Evolutionary conservation across 176 grass and related monocot genomes (phyloP).

Genomic region (Oryza glaberrima): DNA sequence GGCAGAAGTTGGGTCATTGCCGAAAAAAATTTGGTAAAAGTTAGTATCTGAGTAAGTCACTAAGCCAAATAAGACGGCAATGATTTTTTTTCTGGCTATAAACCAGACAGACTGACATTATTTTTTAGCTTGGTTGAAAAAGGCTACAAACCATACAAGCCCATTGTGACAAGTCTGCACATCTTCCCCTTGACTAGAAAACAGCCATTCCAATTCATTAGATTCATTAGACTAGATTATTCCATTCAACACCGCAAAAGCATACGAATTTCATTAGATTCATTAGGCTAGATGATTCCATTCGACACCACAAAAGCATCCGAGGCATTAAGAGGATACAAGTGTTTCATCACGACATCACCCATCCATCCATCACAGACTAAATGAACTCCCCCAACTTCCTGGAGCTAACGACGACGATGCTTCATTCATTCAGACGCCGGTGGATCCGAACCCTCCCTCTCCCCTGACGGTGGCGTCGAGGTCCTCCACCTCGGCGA

Average conservation of each 20-base stretch:
- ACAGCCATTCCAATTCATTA: background rate
- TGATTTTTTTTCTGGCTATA: too few species aligned
- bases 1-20: too few species aligned
- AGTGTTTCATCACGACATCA: background rate
- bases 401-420: background rate
- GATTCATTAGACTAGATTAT: background rate
- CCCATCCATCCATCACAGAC: background rate
- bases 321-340: background rate
- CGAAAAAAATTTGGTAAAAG: too few species aligned
- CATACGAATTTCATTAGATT: background rate
- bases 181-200: too few species aligned
- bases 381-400: background rate
- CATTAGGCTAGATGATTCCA: background rate
- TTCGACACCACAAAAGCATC: background rate
- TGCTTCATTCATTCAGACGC: constrained; percentile 70
- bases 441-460: constrained; percentile 87
- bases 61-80: too few species aligned
- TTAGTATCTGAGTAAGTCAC: too few species aligned
- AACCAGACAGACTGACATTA: too few species aligned
- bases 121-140: too few species aligned
- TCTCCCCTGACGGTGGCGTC: constrained; percentile 73
- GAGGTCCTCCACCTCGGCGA: constrained; percentile 80
- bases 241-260: background rate
- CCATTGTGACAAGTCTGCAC: too few species aligned
- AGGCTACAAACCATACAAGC: too few species aligned